These are phyloP conservation scores for Cinnamomum micranthum DNA, from an alignment of 164 flowering plant species.

Conservation along the genomic window DNA sequence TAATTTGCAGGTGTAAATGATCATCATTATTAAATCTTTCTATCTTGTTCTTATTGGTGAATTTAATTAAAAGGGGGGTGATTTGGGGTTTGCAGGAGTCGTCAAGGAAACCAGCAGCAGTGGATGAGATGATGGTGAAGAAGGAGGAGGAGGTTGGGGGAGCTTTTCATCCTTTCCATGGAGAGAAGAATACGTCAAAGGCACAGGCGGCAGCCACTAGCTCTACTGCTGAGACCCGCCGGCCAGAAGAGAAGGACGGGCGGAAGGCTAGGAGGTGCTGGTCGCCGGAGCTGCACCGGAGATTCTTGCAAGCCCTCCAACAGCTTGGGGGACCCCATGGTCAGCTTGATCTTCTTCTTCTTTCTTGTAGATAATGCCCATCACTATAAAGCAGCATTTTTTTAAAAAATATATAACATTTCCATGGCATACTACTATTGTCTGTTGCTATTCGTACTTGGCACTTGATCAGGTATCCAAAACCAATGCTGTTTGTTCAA, in stretches of 20 bases:
- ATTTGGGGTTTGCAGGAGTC: background rate
- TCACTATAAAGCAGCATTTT: too few species aligned
- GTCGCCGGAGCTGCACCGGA: constrained; percentile 84
- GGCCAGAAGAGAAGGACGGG: constrained; percentile 35
- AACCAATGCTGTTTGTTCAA: too few species aligned
- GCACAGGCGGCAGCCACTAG: constrained; percentile 31
- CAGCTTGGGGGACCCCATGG: constrained; percentile 95
- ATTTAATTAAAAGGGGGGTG: background rate
- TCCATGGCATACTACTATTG: too few species aligned
- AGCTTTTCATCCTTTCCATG: constrained; percentile 65
- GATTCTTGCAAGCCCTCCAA: constrained; percentile 73
- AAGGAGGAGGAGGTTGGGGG: constrained; percentile 43
- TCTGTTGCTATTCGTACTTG: too few species aligned
- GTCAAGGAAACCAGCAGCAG: too few species aligned
- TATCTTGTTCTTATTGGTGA: background rate
- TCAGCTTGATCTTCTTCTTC: constrained; percentile 14
- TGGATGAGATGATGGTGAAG: background rate
- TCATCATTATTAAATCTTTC: background rate
- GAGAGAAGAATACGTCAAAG: constrained; percentile 20
- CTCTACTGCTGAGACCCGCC: constrained; percentile 33
- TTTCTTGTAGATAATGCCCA: background rate
- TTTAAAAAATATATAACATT: too few species aligned
- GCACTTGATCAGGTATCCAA: too few species aligned
- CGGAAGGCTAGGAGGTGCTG: constrained; percentile 79
- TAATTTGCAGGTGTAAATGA: background rate